Conservation (phyloP, 306 rosid genomes). For the Fragaria iinumae region DNA sequence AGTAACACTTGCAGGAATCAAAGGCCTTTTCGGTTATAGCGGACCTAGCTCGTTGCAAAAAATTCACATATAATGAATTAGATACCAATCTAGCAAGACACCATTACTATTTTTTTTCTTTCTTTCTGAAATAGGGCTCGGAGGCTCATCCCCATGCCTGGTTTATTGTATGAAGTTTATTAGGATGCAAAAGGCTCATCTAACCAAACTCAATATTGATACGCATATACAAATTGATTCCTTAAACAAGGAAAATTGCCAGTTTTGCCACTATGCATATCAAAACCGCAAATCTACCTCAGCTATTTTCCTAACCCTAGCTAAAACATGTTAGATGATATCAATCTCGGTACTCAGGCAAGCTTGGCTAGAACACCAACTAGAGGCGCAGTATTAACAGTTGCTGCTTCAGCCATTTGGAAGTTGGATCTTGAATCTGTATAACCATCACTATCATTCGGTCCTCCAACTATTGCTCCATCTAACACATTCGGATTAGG, state of each 20-base stretch:
- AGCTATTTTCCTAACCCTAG: background rate
- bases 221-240: background rate
- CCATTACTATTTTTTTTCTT: too few species aligned
- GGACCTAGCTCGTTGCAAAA: too few species aligned
- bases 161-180: too few species aligned
- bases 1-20: too few species aligned
- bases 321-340: background rate
- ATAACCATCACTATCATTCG: conserved; percentile 34
- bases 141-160: too few species aligned
- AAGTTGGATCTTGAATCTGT: conserved; percentile 36
- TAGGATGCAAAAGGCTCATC: too few species aligned
- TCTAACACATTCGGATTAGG: conserved; percentile 56
- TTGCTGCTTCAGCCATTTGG: conserved; percentile 49
- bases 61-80: too few species aligned
- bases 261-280: background rate
- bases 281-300: background rate
- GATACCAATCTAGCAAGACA: too few species aligned
- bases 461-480: conserved; percentile 55
- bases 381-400: conserved; percentile 41
- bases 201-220: too few species aligned
- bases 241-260: background rate
- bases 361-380: conserved; percentile 61
- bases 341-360: conserved; percentile 7
- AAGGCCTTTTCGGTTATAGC: too few species aligned
- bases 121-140: too few species aligned